Base-by-base conservation (phyloP, 371 early-diverging fungal genomes). In the Mycotypha africana region DNA sequence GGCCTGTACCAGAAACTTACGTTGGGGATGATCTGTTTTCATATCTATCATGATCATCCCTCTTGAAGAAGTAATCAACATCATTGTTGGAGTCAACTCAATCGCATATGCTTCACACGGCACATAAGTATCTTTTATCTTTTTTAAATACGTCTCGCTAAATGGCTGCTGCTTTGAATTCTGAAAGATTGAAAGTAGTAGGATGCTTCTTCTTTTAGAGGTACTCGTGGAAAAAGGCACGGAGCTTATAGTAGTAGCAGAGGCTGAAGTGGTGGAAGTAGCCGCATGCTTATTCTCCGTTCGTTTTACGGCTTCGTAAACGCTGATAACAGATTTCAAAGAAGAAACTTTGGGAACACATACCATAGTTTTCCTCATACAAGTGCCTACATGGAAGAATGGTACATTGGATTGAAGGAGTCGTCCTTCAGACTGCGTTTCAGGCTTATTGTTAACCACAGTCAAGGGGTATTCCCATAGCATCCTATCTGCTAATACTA, bases 21-120 rank as follows among this genome's bases (percentile, higher is more conserved):
- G 62, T 44, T 73, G 73, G 3, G 67, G 56, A 49, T 68, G 56
- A 30, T 61, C 56, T n/a, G 69, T 60, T 33, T 51, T 44, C 60
- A 73, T 64, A 38, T 73, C 73, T 0, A 73, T 55, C 53, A 73
- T 50, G 7, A 66, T 62, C 15, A 73, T 47, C 2, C 73, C 73
- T 23, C 65, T 64, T 6, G 69, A 65, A 38, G 65, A 55, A 16
- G 73, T 73, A 30, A 73, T 69, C 38, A 65, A 34, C 60, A 73
- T 59, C 47, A 62, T 63, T 11, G 51, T 60, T 0, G 62, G 38
- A 1, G 69, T 58, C 15, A 73, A 25, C 22, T 69, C 73, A 11
- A 73, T 47, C 3, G 64, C 62, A 56, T 62, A 68, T 2, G 67
- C 69, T 41, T 73, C 73, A 36, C 54, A 42, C 1, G 73, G 73